A percentile compares a stretch with the other conserved stretches of the same genome.
These are phyloP conservation scores for Penicillium sp. DNA, from an alignment of 2,329 filamentous ascomycete species.

Conservation along the genomic window DNA sequence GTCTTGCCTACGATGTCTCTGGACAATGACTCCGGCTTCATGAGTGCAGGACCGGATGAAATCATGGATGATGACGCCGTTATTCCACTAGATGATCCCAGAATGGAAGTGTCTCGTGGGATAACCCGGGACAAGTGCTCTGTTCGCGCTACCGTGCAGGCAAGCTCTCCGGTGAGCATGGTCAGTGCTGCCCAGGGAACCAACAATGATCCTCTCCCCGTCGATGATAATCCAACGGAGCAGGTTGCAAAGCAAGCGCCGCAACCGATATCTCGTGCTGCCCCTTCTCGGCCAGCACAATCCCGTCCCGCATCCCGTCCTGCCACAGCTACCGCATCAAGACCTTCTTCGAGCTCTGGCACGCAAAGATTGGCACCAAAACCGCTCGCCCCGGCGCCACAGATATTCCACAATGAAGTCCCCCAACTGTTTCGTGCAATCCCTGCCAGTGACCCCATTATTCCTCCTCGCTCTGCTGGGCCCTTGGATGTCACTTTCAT, in stretches of 20 bases:
- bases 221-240: conserved; percentile 16
- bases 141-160: conserved; percentile 20
- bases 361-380: conserved; percentile 27
- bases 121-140: conserved; percentile 16
- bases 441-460: conserved; percentile 46
- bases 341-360: conserved; percentile 34
- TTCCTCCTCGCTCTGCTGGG: conserved; percentile 25
- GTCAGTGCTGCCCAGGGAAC: conserved; percentile 15
- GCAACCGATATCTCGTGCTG: conserved; percentile 21
- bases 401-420: conserved; percentile 29
- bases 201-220: conserved; percentile 15
- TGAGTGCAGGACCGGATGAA: conserved; percentile 68
- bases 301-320: background rate
- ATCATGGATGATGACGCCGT: conserved; percentile 54
- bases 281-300: conserved; percentile 10
- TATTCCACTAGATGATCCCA: conserved; percentile 23
- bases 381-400: conserved; percentile 32
- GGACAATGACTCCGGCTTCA: conserved; percentile 66
- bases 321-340: conserved; percentile 19
- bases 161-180: conserved; percentile 23
- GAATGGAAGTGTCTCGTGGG: conserved; percentile 16
- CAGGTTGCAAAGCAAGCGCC: conserved; percentile 17
- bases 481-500: conserved; percentile 38
- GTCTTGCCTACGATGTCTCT: conserved; percentile 54
- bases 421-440: conserved; percentile 28